Evolutionary conservation across 345 rosid species (phyloP).

Genomic region (Boechera divaricarpa): DNA sequence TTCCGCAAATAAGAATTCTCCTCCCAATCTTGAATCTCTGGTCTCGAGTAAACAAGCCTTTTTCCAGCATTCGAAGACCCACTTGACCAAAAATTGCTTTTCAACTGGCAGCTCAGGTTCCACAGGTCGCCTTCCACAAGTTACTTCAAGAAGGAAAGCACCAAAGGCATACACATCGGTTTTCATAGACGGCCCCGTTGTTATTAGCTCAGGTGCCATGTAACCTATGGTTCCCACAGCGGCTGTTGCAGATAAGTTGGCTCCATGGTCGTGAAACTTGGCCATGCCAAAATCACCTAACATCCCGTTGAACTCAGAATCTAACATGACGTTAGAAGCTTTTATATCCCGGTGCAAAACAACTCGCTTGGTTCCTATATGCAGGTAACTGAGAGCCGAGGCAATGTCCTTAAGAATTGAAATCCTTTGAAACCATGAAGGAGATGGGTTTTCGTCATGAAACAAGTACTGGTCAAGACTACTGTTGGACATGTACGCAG

Average conservation of each 20-base stretch:
- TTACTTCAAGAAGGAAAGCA: constrained; percentile 39
- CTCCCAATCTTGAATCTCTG: constrained; percentile 41
- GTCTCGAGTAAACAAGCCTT: constrained; percentile 34
- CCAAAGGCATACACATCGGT: constrained; percentile 51
- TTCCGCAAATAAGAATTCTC: not conserved
- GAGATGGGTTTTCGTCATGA: constrained; percentile 13
- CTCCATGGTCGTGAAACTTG: constrained; percentile 44
- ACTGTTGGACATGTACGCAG: constrained; percentile 50
- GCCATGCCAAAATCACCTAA: constrained; percentile 65
- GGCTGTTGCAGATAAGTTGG: constrained; percentile 44
- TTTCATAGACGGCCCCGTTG: constrained; percentile 46
- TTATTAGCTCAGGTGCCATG: constrained; percentile 51
- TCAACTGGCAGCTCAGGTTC: not conserved
- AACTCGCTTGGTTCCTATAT: constrained; percentile 49
- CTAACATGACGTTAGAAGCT: constrained; percentile 52
- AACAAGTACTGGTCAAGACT: constrained; percentile 54
- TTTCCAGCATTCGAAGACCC: constrained; percentile 41
- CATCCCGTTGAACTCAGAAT: constrained; percentile 47
- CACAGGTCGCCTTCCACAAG: constrained; percentile 40
- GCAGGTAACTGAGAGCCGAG: constrained; percentile 49
- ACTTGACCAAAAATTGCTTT: constrained; percentile 31
- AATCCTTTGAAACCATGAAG: constrained; percentile 50
- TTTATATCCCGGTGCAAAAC: constrained; percentile 59
- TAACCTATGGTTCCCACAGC: constrained; percentile 60
- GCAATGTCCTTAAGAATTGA: constrained; percentile 49